Percentiles rank a stretch among this genome's conserved stretches.
Conservation (phyloP, 2,329 filamentous ascomycete species). For the Epichloe coenophiala region DNA sequence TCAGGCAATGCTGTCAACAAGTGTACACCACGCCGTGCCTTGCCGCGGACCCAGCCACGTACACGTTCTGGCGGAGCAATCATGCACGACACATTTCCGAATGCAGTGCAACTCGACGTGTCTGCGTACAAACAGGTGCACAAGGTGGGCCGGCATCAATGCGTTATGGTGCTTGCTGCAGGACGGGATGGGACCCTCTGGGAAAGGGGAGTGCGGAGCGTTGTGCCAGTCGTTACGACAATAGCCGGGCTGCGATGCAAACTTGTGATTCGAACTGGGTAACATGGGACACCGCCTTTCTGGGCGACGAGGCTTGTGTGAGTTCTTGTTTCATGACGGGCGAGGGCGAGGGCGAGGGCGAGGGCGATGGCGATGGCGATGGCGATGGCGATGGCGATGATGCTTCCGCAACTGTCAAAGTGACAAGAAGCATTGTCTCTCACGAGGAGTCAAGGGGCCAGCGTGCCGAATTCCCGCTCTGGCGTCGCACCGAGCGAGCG, state of each 20-base stretch:
- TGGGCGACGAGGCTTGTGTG: background rate
- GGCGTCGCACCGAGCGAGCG: background rate
- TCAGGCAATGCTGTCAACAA: background rate
- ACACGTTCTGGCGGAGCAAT: background rate
- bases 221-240: background rate
- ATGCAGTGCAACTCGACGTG: background rate
- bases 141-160: background rate
- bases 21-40: background rate
- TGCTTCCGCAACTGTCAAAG: background rate
- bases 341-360: background rate
- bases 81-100: background rate
- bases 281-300: background rate
- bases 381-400: background rate
- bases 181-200: background rate
- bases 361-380: background rate
- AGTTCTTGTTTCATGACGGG: background rate
- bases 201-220: background rate
- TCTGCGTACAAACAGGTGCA: background rate
- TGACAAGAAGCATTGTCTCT: background rate
- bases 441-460: background rate
- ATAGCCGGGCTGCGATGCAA: background rate
- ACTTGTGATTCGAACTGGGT: too few relatives aligned
- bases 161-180: background rate
- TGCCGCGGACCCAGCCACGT: background rate
- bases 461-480: slow-evolving; percentile 2